Evolutionary conservation across 2,329 filamentous ascomycete genomes (phyloP).

Genomic region (Colletotrichum graminicola): DNA sequence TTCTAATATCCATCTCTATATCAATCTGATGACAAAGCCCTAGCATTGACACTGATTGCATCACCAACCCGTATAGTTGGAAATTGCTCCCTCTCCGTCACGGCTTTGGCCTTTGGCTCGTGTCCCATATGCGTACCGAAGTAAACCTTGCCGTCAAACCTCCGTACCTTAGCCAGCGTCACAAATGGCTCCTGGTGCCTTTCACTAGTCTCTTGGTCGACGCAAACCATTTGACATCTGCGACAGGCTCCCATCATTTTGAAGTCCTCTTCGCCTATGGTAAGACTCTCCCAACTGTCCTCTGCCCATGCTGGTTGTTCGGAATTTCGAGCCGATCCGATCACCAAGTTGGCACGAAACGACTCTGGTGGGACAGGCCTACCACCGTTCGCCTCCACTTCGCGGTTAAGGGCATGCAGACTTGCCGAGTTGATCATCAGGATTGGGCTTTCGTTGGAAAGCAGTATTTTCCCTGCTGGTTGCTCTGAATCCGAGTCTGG

Average conservation of each 20-base stretch:
- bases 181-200: conserved; percentile 88
- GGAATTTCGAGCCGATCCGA: conserved; percentile 61
- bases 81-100: conserved; percentile 43
- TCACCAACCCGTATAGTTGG: conserved; percentile 66
- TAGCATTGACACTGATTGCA: conserved; percentile 47
- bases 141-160: conserved; percentile 85
- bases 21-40: background rate
- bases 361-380: conserved; percentile 76
- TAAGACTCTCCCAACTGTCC: conserved; percentile 79
- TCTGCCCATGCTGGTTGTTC: conserved; percentile 77
- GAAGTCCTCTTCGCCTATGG: conserved; percentile 74
- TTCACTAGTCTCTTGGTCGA: conserved; percentile 85
- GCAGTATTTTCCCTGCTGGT: conserved; percentile 69
- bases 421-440: conserved; percentile 85
- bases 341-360: conserved; percentile 90
- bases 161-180: conserved; percentile 87
- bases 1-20: background rate
- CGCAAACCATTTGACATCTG: conserved; percentile 95
- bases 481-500: conserved; percentile 69
- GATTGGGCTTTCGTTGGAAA: conserved; percentile 96
- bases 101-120: conserved; percentile 44
- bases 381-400: conserved; percentile 74
- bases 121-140: conserved; percentile 87
- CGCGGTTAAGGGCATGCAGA: conserved; percentile 80
- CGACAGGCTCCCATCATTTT: conserved; percentile 86